Conservation (phyloP, 2,329 filamentous ascomycete species). For the Cladosporium halotolerans region DNA sequence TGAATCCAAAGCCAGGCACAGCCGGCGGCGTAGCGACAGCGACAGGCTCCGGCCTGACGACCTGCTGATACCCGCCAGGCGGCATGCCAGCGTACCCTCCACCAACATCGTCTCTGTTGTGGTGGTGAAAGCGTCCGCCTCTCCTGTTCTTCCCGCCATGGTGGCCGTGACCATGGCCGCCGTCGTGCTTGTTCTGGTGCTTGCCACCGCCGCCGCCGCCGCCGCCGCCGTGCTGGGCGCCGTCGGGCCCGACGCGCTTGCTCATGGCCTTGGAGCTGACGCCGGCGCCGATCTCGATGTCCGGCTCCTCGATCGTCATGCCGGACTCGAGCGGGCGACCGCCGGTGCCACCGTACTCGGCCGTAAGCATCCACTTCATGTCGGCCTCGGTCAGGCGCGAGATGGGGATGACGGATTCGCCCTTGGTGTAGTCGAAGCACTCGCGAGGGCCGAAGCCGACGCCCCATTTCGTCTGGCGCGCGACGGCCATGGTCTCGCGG, state of each 20-base stretch:
- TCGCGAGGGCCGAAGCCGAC: constrained; percentile 95
- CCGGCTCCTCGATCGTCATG: constrained; percentile 90
- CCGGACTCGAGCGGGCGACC: constrained; percentile 73
- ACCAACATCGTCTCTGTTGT: constrained; percentile 10
- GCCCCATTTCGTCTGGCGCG: constrained; percentile 80
- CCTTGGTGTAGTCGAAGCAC: constrained; percentile 91
- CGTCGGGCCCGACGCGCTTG: constrained; percentile 28
- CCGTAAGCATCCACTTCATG: constrained; percentile 92
- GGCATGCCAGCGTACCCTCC: constrained; percentile 14
- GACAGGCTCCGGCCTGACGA: constrained; percentile 30
- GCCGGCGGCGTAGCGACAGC: constrained; percentile 35
- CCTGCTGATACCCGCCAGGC: constrained; percentile 10
- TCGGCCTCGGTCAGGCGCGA: constrained; percentile 90
- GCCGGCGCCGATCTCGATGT: constrained; percentile 96
- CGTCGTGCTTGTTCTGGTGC: constrained; percentile 2
- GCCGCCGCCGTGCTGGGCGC: not conserved
- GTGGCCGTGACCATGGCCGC: constrained; percentile 6
- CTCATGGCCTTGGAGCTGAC: constrained; percentile 74
- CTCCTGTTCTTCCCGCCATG: constrained; percentile 13
- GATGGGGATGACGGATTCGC: constrained; percentile 89
- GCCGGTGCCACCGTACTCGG: constrained; percentile 87
- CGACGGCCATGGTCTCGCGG: constrained; percentile 62
- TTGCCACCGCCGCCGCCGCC: not conserved
- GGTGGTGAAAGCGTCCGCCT: constrained; percentile 18
- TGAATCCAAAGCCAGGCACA: constrained; percentile 36